Evolutionary conservation across 73 alveolate species (phyloP), one percentile per base, ranked within the genome.

Genomic region (Breviolum minutum): DNA sequence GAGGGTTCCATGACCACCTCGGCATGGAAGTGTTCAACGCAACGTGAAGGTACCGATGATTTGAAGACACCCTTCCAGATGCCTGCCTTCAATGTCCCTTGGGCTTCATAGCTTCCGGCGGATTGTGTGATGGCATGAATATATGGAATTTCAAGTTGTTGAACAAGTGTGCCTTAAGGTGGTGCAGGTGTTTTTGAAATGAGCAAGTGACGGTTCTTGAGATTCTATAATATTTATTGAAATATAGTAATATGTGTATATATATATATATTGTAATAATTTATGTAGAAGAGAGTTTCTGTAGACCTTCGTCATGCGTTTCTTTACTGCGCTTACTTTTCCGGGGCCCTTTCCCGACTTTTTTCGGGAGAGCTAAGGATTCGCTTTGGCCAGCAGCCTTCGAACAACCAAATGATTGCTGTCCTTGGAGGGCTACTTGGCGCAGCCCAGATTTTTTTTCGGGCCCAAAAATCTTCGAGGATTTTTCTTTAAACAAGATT

Each of bases 371-470:
- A 40, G 54, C 24, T 76, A 27, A 92, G 61, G 98, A 92, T 73
- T 92, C 98, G 3, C 98, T 74, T 68, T 92, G 98, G 98, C 98
- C 98, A 7, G 40, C 64, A 17, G 98, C 98, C 29, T 62, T 60
- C 19, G 91, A 92, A 60, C 98, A 92, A 80, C 66, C 91, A 0
- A 73, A 30, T 8, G 80, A 54, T 29, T 92, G 98, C 76, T 83
- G 92, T 61, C 92, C 92, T 20, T 83, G 92, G 92, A 60, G 92
- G 26, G 90, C 10, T 11, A 3, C 86, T 26, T 9, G 86, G 86
- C 81, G 29, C 54, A 40, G 54, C 54, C 54, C 54, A 40, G 54
- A n/a, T n/a, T n/a, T n/a, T n/a, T n/a, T n/a, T n/a, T n/a, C n/a
- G n/a, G n/a, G n/a, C n/a, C n/a, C n/a, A n/a, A n/a, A n/a, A n/a